Evolutionary conservation across 345 rosid genomes (phyloP), one percentile per base, ranked within the genome.

Genomic region (Populus tremula): DNA sequence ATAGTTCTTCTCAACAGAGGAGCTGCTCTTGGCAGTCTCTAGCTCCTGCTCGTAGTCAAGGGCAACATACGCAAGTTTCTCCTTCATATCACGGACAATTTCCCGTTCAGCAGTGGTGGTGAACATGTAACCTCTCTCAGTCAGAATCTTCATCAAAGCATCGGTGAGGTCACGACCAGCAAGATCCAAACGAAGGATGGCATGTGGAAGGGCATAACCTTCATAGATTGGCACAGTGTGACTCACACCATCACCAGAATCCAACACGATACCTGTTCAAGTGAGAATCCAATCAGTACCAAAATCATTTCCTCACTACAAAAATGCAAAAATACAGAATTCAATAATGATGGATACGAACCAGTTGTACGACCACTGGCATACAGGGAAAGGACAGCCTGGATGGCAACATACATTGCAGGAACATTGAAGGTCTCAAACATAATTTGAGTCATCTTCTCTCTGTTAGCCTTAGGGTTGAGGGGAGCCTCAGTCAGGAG

Each of bases 51-150:
- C 91, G 5, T 82, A 88, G 78, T 88, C 91, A 3, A 88, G 86
- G 70, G 91, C 91, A 54, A 88, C 88, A n/a, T 88, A 88, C 18
- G 89, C 89, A 13, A 88, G 91, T 78, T 88, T 88, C 80, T 88
- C 96, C 88, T 92, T 92, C 88, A 91, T 88, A 89, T 91, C 96
- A 82, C 96, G 91, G 76, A 91, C 96, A 85, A 91, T 91, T 90
- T 92, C 96, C 85, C 94, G 92, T 50, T 92, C 96, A 2, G 91
- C 91, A 53, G 91, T 87, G 78, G 91, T 88, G 82, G 91, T 88
- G 82, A 88, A 88, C 88, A 85, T 85, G 82, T 88, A 88, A n/a
- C 91, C 91, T 82, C 91, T 87, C 82, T 88, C 91, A 0, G 91
- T 88, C 67, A 88, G 86, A 74, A 88, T 88, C 85, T 88, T 88